Evolutionary conservation across 1,284 basidiomycete genomes (phyloP), one percentile per base, ranked within the genome.

Genomic region (Fistulinella cinereoalba): DNA sequence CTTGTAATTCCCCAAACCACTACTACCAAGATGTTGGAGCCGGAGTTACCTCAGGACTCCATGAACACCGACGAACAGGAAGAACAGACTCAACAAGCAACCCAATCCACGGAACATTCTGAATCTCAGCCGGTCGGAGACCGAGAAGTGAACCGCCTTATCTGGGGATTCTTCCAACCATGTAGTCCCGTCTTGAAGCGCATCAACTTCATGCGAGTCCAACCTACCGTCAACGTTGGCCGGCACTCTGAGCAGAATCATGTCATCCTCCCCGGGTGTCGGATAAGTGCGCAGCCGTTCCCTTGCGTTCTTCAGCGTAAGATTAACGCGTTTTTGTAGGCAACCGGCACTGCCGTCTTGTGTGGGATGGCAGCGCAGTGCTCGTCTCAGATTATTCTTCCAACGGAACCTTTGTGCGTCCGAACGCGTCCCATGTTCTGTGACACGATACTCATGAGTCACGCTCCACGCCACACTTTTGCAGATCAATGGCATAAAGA

Each of bases 351-450:
- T 83, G 80, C 57, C 64, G 64, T 16, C 76, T 91, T 46, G 66
- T 66, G 6, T 88, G 85, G 85, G 81, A 87, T 55, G 83, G 83
- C 16, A 68, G 63, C n/a, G 73, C 79, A 24, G 80, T 92, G 8
- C 75, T 75, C 37, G 76, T 94, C 16, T 71, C 73, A 10, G 92
- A 95, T 66, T 65, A 69, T 40, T 92, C 87, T 15, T 89, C 84
- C 47, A 95, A 95, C 58, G 91, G 91, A 0, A 94, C 92, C 9
- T 94, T 78, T 68, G 89, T 92, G 68, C 63, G 88, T 75, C 24
- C 43, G 22, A 37, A 43, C 47, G 39, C 46, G 45, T 43, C 36
- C 27, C 19, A 24, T 39, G 29, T 42, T 31, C 11, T 34, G 32
- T 25, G 45, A 37, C 29, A 37, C 16, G 29, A 46, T 47, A 46